Conservation (phyloP, 2,329 filamentous ascomycete genomes). For the Hypoxylon sp. region DNA sequence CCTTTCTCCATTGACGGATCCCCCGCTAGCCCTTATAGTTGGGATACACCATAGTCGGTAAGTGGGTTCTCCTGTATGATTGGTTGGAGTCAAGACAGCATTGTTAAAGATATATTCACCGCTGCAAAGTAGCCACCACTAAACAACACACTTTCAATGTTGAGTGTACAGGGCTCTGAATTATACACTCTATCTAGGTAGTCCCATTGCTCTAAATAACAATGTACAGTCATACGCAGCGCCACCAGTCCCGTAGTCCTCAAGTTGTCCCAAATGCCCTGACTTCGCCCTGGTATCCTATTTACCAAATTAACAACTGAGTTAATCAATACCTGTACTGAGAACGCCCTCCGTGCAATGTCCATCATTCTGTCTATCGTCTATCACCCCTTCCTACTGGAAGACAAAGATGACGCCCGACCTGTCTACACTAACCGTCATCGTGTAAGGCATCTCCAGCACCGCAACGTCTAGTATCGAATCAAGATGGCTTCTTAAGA, state of each 20-base stretch:
- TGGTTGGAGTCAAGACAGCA: background rate
- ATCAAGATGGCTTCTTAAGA: slow-evolving; percentile 90
- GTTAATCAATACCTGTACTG: slow-evolving; percentile 1
- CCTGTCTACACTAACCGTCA: slow-evolving; percentile 92
- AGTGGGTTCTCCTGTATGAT: background rate
- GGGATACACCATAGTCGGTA: no score
- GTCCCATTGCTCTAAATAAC: background rate
- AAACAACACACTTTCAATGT: background rate
- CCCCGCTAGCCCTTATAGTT: no score
- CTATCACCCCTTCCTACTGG: slow-evolving; percentile 47
- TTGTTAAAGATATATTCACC: background rate
- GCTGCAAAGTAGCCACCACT: no score
- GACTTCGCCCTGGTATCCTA: slow-evolving; percentile 17
- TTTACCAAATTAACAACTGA: slow-evolving; percentile 9
- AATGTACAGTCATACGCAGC: background rate
- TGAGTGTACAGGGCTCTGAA: background rate
- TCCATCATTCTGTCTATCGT: slow-evolving; percentile 11
- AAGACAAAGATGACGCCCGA: slow-evolving; percentile 92
- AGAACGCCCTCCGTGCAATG: slow-evolving; percentile 15
- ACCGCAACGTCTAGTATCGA: slow-evolving; percentile 89
- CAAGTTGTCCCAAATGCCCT: slow-evolving; percentile 12
- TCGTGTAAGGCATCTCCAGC: slow-evolving; percentile 89
- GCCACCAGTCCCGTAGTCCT: background rate
- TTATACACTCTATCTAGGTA: background rate
- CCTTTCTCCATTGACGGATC: background rate